These are phyloP conservation scores for Pezicula carpinea DNA, from an alignment of 2,329 filamentous ascomycete species.

Conservation along the genomic window DNA sequence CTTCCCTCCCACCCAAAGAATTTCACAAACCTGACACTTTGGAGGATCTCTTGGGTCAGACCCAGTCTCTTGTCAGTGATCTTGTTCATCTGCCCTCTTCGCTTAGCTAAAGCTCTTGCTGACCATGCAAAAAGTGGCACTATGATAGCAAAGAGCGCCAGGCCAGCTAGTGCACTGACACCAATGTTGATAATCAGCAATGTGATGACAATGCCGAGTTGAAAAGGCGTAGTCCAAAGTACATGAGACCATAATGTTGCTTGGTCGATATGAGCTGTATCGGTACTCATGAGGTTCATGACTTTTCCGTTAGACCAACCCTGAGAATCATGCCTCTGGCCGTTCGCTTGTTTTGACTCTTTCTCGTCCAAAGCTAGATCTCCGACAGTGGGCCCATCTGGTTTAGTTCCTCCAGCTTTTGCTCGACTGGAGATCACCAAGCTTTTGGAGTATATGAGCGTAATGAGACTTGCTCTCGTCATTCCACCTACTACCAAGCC, in stretches of 20 bases:
- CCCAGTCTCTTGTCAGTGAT: constrained; percentile 61
- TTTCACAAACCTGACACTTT: constrained; percentile 61
- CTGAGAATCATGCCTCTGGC: constrained; percentile 40
- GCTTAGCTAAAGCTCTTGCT: constrained; percentile 49
- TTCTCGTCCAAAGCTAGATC: constrained; percentile 14
- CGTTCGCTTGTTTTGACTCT: constrained; percentile 32
- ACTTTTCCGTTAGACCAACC: constrained; percentile 65
- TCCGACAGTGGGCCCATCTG: not conserved
- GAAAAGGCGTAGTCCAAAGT: constrained; percentile 57
- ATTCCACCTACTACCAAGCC: constrained; percentile 3
- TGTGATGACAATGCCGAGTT: constrained; percentile 52
- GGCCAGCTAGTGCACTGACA: constrained; percentile 60
- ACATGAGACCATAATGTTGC: constrained; percentile 62
- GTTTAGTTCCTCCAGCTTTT: constrained; percentile 1
- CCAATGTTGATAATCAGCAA: constrained; percentile 58
- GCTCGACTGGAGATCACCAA: constrained; percentile 3
- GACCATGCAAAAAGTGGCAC: constrained; percentile 53
- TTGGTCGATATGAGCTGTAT: constrained; percentile 61
- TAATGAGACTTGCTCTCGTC: constrained; percentile 1
- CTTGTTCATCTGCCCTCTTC: constrained; percentile 57
- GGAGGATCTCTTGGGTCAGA: constrained; percentile 60
- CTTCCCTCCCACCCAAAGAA: constrained; percentile 63
- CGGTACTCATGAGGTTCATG: constrained; percentile 62
- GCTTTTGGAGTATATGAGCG: constrained; percentile 2
- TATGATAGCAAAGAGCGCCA: constrained; percentile 52